Conservation (phyloP, 2,329 filamentous ascomycete genomes). For the Truncatella angustata region DNA sequence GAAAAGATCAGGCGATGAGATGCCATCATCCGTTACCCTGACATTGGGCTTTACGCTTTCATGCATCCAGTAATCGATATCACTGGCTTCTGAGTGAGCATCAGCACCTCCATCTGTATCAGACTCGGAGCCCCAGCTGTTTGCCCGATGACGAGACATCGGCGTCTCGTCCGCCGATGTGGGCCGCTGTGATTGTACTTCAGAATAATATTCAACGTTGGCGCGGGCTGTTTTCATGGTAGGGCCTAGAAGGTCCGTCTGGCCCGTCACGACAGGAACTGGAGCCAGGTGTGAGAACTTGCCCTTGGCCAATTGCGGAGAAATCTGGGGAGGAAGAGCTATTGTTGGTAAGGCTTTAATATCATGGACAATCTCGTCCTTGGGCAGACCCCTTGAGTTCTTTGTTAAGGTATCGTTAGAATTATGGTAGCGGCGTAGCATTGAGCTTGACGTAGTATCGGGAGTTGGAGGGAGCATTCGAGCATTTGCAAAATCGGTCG, state of each 20-base stretch:
- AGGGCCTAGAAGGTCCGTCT: constrained; percentile 20
- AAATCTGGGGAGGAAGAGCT: constrained; percentile 8
- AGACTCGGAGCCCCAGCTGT: constrained; percentile 48
- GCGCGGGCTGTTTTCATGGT: constrained; percentile 25
- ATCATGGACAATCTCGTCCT: constrained; percentile 26
- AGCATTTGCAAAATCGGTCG: constrained; percentile 38
- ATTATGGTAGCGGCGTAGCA: constrained; percentile 47
- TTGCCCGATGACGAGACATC: constrained; percentile 34
- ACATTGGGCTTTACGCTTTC: constrained; percentile 46
- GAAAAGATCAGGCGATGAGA: constrained; percentile 52
- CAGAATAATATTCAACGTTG: constrained; percentile 21
- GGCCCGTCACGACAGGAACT: constrained; percentile 30
- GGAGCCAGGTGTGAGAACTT: constrained; percentile 25
- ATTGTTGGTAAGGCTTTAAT: background rate
- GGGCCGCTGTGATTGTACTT: constrained; percentile 36
- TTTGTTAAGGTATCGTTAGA: constrained; percentile 47
- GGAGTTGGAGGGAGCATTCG: constrained; percentile 55
- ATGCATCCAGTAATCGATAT: constrained; percentile 57
- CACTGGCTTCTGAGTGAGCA: constrained; percentile 39
- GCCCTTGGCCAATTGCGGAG: background rate
- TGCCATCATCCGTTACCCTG: constrained; percentile 17
- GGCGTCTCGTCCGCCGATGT: constrained; percentile 47
- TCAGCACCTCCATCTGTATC: constrained; percentile 41
- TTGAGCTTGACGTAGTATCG: constrained; percentile 58
- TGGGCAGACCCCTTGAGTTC: constrained; percentile 25